Evolutionary conservation across 179 eudicot genomes (phyloP).

Genomic region (Patellifolia procumbens): DNA sequence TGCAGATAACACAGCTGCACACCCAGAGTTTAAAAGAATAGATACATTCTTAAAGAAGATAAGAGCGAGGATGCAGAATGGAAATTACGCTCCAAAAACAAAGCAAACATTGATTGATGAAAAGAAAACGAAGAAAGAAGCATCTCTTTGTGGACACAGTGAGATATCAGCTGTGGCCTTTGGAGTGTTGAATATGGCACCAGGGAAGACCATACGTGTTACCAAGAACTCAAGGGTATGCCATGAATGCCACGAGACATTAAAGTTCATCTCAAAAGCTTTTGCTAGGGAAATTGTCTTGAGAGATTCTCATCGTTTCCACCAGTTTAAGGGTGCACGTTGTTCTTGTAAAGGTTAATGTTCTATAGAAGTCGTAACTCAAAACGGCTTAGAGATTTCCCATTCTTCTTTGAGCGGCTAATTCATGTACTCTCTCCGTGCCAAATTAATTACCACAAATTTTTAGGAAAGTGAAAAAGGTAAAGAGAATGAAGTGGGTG

Average conservation of each 20-base stretch:
- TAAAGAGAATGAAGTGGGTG: too few species aligned
- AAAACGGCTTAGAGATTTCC: background rate
- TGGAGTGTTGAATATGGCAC: slow-evolving; percentile 33
- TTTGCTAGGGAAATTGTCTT: slow-evolving; percentile 30
- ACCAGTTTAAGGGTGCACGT: slow-evolving; percentile 27
- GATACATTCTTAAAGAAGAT: slow-evolving; percentile 42
- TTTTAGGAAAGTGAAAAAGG: too few species aligned
- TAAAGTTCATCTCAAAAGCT: slow-evolving; percentile 32
- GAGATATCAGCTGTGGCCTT: slow-evolving; percentile 39
- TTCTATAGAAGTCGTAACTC: background rate
- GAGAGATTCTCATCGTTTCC: slow-evolving; percentile 32
- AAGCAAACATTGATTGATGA: slow-evolving; percentile 7
- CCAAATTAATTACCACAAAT: too few species aligned
- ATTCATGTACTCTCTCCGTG: background rate
- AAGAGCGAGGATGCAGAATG: slow-evolving; percentile 43
- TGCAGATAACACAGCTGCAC: slow-evolving; percentile 56
- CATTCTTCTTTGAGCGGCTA: background rate
- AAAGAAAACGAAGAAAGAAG: slow-evolving; percentile 25
- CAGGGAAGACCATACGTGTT: slow-evolving; percentile 32
- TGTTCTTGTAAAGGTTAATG: slow-evolving; percentile 33
- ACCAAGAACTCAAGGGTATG: slow-evolving; percentile 40
- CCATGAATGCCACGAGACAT: slow-evolving; percentile 38
- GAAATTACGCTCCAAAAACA: slow-evolving; percentile 8
- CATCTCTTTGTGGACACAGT: slow-evolving; percentile 34
- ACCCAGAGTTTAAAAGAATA: slow-evolving; percentile 57